Conservation (phyloP, 805 yeast genomes). For the Metschnikowia vanudenii region DNA sequence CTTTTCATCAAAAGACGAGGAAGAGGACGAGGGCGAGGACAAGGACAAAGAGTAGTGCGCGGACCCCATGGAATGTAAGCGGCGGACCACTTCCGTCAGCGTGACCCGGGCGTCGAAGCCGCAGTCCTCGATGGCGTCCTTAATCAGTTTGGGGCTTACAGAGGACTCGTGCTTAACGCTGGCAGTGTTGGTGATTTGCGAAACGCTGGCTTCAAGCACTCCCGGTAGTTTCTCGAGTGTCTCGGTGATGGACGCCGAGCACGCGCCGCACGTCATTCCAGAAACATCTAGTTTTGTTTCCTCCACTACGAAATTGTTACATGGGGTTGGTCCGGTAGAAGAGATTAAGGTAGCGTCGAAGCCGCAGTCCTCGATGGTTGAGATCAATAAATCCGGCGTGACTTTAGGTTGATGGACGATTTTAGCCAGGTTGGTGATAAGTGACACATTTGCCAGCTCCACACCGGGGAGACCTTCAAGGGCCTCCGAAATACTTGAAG, state of each 20-base stretch:
- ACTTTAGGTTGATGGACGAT: slow-evolving; percentile 8
- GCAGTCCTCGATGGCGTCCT: slow-evolving; percentile 61
- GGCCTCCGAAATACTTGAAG: slow-evolving; percentile 19
- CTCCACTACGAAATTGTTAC: background rate
- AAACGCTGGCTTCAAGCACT: slow-evolving; percentile 56
- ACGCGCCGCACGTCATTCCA: slow-evolving; percentile 94
- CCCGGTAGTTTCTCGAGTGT: slow-evolving; percentile 51
- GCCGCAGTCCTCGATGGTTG: slow-evolving; percentile 33
- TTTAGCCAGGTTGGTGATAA: slow-evolving; percentile 17
- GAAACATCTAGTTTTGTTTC: slow-evolving; percentile 36
- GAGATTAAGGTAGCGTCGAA: slow-evolving; percentile 23
- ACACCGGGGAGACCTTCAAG: slow-evolving; percentile 14
- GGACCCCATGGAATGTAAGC: too few species aligned
- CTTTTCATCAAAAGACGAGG: slow-evolving; percentile 8
- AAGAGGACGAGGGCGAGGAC: too few species aligned
- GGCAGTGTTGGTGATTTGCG: slow-evolving; percentile 77
- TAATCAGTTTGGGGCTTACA: slow-evolving; percentile 37
- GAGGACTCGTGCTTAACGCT: slow-evolving; percentile 46
- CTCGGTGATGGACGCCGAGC: slow-evolving; percentile 64
- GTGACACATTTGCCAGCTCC: slow-evolving; percentile 15
- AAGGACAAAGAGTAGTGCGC: too few species aligned
- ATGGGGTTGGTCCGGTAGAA: background rate
- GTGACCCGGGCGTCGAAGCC: slow-evolving; percentile 33
- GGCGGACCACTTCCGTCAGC: slow-evolving; percentile 7
- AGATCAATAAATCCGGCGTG: slow-evolving; percentile 4